Evolutionary conservation across 306 rosid genomes (phyloP), one percentile per base, ranked within the genome.

Genomic region (Acmispon strigosus): DNA sequence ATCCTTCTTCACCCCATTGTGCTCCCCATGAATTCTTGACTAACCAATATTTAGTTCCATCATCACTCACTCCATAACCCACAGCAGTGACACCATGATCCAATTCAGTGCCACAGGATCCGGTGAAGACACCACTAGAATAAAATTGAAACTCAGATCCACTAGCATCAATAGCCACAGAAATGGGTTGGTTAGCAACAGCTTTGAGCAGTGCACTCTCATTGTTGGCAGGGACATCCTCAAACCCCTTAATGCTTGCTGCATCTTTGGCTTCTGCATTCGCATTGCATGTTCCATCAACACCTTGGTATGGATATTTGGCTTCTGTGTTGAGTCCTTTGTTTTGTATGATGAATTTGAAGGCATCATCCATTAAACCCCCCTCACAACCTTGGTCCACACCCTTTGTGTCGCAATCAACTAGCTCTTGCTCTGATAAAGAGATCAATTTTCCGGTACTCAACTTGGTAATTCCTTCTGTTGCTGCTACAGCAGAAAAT

Each of bases 401-500:
- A 22, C 77, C 78, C 4, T 70, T 70, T 50, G 62, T 81, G 71
- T 81, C 81, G 50, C 84, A 81, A 50, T 81, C 78, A 47, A 81
- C 70, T 2, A 70, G 78, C 42, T 81, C 81, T 71, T 81, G 81
- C 36, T 81, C 81, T 1, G 84, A 76, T 39, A 81, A 12, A 19
- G 80, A 69, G n/a, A 80, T 48, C 59, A 80, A 27, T 54, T 75
- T 80, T 0, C 84, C 80, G 0, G 70, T 69, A 1, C 69, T 62
- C 6, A 80, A 5, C 36, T 75, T 62, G 0, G 80, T 62, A 29
- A 80, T 75, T 69, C 80, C 77, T 70, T 81, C 78, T 8, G 55
- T 70, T 50, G 81, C 84, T 6, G 81, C 81, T 13, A 76, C 84
- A 42, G 72, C 78, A 49, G 84, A 76, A 71, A 76, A 81, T 32